Conservation (phyloP, 805 yeast species). For the Sugiyamaella lignohabitans region DNA sequence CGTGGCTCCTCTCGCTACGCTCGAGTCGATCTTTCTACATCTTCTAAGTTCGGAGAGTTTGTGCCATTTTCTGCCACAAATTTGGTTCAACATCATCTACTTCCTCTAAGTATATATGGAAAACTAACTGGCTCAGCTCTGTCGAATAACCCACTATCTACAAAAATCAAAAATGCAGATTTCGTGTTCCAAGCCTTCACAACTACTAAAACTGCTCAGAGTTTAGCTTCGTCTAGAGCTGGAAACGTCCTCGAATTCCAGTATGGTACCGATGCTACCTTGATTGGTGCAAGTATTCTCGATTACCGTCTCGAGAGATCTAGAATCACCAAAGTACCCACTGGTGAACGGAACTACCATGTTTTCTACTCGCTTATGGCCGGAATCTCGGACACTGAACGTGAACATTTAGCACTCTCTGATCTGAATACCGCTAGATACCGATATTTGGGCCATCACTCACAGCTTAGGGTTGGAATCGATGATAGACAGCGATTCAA, state of each 20-base stretch:
- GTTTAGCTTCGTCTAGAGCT: constrained; percentile 41
- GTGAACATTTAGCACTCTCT: constrained; percentile 38
- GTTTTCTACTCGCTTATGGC: constrained; percentile 50
- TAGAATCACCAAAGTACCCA: constrained; percentile 24
- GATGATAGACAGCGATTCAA: constrained; percentile 46
- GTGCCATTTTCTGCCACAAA: too few species aligned
- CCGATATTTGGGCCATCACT: constrained; percentile 40
- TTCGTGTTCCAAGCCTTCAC: constrained; percentile 34
- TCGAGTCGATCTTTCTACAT: too few species aligned
- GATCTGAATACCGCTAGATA: constrained; percentile 32
- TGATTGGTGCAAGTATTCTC: constrained; percentile 48
- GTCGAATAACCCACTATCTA: constrained; percentile 33
- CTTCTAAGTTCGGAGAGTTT: too few species aligned
- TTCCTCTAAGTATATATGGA: not conserved
- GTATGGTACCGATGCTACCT: constrained; percentile 39
- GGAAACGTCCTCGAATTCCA: constrained; percentile 52
- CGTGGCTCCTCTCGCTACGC: too few species aligned
- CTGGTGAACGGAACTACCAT: constrained; percentile 52
- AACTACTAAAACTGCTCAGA: constrained; percentile 33
- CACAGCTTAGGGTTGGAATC: constrained; percentile 38
- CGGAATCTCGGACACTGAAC: constrained; percentile 40
- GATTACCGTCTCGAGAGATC: constrained; percentile 42
- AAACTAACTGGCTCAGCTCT: constrained; percentile 19
- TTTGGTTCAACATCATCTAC: not conserved
- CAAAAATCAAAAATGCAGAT: constrained; percentile 31